Percentiles rank a stretch among this genome's conserved stretches.
These are phyloP conservation scores for Mycosarcoma maydis DNA, from an alignment of 1,284 basidiomycete species.

Conservation along the genomic window DNA sequence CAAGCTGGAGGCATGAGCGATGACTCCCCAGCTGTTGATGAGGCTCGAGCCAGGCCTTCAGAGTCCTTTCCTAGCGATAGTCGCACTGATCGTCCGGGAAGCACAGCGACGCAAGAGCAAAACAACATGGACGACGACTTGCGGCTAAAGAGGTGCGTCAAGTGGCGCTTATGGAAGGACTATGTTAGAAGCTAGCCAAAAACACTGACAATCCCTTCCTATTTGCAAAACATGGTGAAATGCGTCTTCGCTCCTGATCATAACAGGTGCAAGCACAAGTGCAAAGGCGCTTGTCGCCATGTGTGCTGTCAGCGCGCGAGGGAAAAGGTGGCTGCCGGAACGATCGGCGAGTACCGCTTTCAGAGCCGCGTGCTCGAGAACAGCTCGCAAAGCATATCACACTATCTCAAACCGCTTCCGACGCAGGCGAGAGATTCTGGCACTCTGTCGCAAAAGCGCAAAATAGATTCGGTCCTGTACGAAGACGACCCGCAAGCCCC, in stretches of 20 bases:
- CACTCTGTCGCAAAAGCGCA: slow-evolving; percentile 12
- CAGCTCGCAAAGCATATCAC: background rate
- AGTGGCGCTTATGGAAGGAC: too few relatives aligned
- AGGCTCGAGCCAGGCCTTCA: background rate
- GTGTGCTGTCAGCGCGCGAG: slow-evolving; percentile 53
- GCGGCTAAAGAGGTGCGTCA: slow-evolving; percentile 30
- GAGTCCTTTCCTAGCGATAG: background rate
- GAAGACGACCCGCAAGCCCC: slow-evolving; percentile 14
- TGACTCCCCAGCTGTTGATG: background rate
- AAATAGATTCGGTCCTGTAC: slow-evolving; percentile 3
- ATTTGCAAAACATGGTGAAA: too few relatives aligned
- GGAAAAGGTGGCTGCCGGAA: slow-evolving; percentile 7
- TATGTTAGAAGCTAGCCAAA: too few relatives aligned
- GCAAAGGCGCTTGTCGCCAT: slow-evolving; percentile 62
- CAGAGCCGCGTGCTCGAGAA: slow-evolving; percentile 9
- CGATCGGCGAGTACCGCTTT: slow-evolving; percentile 9
- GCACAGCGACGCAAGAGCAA: background rate
- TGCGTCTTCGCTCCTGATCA: too few relatives aligned
- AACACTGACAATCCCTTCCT: too few relatives aligned
- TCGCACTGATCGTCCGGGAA: background rate
- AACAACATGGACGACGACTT: slow-evolving; percentile 13
- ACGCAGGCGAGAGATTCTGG: slow-evolving; percentile 1
- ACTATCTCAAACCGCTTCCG: background rate
- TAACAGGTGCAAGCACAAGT: slow-evolving; percentile 46
- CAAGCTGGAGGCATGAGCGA: slow-evolving; percentile 6